phyloP scores from a whole-genome alignment of 768 basidiomycete genomes.

The Calocybe indica region DNA sequence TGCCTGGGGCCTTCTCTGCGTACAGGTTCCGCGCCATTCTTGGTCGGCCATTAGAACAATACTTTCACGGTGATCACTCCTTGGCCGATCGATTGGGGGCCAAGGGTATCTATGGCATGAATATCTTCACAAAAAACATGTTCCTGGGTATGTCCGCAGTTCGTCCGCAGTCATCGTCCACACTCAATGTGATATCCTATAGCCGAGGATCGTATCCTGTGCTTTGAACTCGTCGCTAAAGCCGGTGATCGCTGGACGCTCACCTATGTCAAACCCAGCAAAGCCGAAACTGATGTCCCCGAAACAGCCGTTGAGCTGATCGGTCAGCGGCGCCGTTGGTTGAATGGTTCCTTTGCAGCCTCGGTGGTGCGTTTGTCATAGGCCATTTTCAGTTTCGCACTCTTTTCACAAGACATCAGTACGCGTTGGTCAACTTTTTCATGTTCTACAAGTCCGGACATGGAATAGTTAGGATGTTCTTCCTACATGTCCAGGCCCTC shows the following conservation, averaged over 20 bases:
- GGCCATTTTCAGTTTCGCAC: neutral
- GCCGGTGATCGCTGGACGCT: conserved; percentile 82
- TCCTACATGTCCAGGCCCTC: conserved; percentile 90
- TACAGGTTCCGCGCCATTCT: conserved; percentile 92
- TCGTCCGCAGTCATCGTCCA: neutral
- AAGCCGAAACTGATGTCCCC: conserved; percentile 95
- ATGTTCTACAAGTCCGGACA: conserved; percentile 83
- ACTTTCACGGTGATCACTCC: conserved; percentile 85
- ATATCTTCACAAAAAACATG: conserved; percentile 92
- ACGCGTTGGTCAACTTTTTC: conserved; percentile 92
- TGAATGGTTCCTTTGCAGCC: conserved; percentile 94
- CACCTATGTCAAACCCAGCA: conserved; percentile 88
- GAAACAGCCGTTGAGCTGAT: conserved; percentile 90
- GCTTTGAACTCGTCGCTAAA: conserved; percentile 96
- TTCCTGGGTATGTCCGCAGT: conserved; percentile 32
- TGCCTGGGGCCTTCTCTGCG: conserved; percentile 95
- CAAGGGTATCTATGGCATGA: conserved; percentile 96
- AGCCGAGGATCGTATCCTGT: conserved; percentile 95
- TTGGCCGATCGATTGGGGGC: conserved; percentile 87
- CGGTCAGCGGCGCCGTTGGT: conserved; percentile 92
- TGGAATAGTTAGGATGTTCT: conserved; percentile 89
- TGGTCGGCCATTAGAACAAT: conserved; percentile 81
- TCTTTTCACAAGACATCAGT: conserved; percentile 35
- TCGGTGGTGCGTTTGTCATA: conserved; percentile 57
- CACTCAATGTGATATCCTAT: conserved; percentile 3